A percentile compares a stretch with the other conserved stretches of the same genome.
These are phyloP conservation scores for Schizosaccharomyces lindneri DNA, from an alignment of 805 yeast genomes.

Conservation along the genomic window DNA sequence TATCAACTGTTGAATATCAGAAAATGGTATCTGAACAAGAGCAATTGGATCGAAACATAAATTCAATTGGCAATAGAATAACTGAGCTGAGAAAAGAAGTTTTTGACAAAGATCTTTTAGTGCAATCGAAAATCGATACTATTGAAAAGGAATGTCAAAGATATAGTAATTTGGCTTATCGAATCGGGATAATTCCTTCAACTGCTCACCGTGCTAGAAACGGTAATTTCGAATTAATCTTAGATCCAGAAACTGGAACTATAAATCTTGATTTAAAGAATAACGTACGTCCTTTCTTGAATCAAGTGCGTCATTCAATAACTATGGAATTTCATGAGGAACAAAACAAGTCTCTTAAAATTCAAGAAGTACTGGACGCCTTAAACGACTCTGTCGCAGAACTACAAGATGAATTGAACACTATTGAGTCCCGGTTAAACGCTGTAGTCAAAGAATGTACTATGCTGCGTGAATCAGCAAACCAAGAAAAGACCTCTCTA, in stretches of 20 bases:
- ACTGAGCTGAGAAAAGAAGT: constrained; percentile 18
- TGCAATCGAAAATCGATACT: constrained; percentile 23
- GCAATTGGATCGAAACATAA: constrained; percentile 28
- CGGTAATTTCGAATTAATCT: not conserved
- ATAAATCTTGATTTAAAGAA: constrained; percentile 17
- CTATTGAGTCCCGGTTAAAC: not conserved
- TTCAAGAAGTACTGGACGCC: constrained; percentile 35
- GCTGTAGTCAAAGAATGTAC: not conserved
- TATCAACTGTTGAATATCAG: constrained; percentile 40
- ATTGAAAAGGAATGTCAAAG: constrained; percentile 28
- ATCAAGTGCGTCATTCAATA: constrained; percentile 23
- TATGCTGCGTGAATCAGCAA: constrained; percentile 21
- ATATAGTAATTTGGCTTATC: constrained; percentile 30
- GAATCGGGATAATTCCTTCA: constrained; percentile 18
- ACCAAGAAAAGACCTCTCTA: constrained; percentile 24
- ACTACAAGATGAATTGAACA: not conserved
- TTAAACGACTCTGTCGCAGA: constrained; percentile 23
- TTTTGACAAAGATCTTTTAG: constrained; percentile 3
- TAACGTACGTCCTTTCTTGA: constrained; percentile 16
- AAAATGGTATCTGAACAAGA: constrained; percentile 37
- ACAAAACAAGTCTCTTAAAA: constrained; percentile 32
- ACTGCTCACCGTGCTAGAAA: constrained; percentile 5
- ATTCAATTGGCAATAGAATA: constrained; percentile 17
- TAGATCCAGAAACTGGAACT: not conserved
- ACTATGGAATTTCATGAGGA: constrained; percentile 21